Conservation (phyloP, 208 protist genomes). For the Crithidia thermophila region DNA sequence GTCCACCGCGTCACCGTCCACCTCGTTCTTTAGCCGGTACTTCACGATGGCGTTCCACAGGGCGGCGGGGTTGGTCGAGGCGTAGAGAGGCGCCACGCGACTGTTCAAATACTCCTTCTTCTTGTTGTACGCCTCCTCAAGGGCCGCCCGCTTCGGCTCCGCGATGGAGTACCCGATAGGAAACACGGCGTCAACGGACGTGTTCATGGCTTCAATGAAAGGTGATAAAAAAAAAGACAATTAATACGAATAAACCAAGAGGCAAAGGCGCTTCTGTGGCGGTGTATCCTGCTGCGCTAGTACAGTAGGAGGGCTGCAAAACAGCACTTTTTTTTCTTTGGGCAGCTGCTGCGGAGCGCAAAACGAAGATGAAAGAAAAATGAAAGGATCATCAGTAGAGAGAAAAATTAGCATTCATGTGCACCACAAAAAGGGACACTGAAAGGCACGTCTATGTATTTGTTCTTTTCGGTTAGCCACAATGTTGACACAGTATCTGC, state of each 20-base stretch:
- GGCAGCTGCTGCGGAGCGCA: too few species aligned
- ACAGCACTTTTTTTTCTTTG: too few species aligned
- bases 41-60: conserved; percentile 84
- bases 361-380: not conserved
- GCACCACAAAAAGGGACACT: not conserved
- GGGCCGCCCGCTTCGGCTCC: conserved; percentile 24
- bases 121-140: conserved; percentile 45
- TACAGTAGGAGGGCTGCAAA: too few species aligned
- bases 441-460: too few species aligned
- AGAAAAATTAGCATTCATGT: not conserved
- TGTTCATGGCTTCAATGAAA: conserved; percentile 5
- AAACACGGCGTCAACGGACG: conserved; percentile 25
- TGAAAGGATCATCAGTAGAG: conserved; percentile 36
- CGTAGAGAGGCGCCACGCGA: conserved; percentile 52
- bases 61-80: conserved; percentile 69
- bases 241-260: not conserved
- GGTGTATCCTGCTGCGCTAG: too few species aligned
- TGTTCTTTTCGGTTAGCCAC: too few species aligned
- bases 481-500: too few species aligned
- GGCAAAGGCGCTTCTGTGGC: not conserved
- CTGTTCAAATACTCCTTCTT: conserved; percentile 57
- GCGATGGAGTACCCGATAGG: conserved; percentile 29
- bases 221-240: conserved; percentile 10
- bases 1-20: conserved; percentile 30
- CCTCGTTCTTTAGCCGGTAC: conserved; percentile 35